phyloP scores from a whole-genome alignment of 306 rosid species.

The Citrullus colocynthis region DNA sequence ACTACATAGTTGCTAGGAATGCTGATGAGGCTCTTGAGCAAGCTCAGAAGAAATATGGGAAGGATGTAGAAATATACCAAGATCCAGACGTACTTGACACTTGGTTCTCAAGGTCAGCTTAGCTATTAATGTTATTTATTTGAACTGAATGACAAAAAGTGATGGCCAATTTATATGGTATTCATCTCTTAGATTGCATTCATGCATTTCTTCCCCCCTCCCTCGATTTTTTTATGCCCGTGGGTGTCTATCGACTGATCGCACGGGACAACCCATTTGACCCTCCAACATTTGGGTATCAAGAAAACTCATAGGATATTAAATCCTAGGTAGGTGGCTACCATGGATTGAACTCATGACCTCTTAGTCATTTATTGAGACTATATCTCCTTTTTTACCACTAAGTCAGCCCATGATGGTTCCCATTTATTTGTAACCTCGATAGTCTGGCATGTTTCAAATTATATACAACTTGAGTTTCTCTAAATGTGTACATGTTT shows the following conservation, averaged over 20 bases:
- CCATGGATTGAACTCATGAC: too few relatives aligned
- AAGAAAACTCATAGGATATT: too few relatives aligned
- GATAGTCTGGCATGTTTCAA: neutral
- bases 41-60: slow-evolving; percentile 63
- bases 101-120: slow-evolving; percentile 88
- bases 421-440: neutral
- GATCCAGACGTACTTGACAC: slow-evolving; percentile 98
- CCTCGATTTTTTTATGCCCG: too few relatives aligned
- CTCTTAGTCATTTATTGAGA: too few relatives aligned
- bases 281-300: too few relatives aligned
- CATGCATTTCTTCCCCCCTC: neutral
- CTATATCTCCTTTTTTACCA: too few relatives aligned
- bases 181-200: neutral
- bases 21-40: slow-evolving; percentile 62
- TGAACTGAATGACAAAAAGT: neutral
- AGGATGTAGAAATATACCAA: slow-evolving; percentile 70
- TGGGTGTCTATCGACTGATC: too few relatives aligned
- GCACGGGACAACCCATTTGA: too few relatives aligned
- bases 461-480: neutral
- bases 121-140: neutral
- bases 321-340: too few relatives aligned
- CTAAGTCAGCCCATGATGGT: too few relatives aligned
- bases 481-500: neutral
- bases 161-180: neutral
- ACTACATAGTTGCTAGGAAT: slow-evolving; percentile 82